phyloP scores from a whole-genome alignment of 768 basidiomycete genomes.

The Termitomyces sp. region DNA sequence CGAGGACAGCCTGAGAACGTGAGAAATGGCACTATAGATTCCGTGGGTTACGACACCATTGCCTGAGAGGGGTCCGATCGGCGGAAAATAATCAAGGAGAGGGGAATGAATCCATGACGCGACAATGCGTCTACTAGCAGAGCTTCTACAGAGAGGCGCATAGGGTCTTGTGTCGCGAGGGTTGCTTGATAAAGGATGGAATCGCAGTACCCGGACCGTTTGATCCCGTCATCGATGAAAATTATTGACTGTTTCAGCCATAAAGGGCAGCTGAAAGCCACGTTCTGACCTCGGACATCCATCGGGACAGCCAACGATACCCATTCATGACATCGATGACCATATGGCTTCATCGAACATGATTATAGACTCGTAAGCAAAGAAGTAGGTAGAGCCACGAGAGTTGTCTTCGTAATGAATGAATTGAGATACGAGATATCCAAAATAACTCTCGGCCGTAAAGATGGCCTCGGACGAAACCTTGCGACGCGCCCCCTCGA shows the following conservation, averaged over 20 bases:
- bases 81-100: not conserved
- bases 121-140: not conserved
- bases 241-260: not conserved
- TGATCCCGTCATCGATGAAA: slow-evolving; percentile 9
- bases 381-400: not conserved
- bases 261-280: slow-evolving; percentile 8
- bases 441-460: slow-evolving; percentile 8
- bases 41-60: not conserved
- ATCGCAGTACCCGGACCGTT: slow-evolving; percentile 5
- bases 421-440: not conserved
- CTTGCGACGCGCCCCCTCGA: not conserved
- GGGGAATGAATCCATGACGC: not conserved
- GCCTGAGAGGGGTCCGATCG: not conserved
- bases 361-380: not conserved
- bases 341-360: slow-evolving; percentile 8
- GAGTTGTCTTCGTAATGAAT: not conserved
- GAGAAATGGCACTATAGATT: not conserved
- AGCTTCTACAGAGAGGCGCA: not conserved
- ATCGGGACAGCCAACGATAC: not conserved
- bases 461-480: not conserved
- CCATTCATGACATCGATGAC: slow-evolving; percentile 12
- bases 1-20: not conserved
- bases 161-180: not conserved
- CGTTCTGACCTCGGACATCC: not conserved
- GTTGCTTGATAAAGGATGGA: slow-evolving; percentile 14